Evolutionary conservation across 441 rosid species (phyloP).

Genomic region (Brassica hybrid): DNA sequence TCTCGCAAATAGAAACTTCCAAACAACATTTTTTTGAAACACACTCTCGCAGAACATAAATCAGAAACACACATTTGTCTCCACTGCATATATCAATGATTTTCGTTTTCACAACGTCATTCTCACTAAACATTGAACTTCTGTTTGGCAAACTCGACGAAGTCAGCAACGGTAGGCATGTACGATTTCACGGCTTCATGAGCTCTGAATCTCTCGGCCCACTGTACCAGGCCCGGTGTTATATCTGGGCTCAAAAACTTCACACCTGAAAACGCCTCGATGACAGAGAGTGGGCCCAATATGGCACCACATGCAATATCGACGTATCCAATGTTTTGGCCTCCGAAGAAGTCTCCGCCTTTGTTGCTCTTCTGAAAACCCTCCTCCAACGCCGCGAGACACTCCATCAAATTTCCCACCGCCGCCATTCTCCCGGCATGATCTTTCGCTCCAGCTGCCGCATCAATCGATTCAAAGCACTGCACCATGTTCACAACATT

Average conservation of each 20-base stretch:
- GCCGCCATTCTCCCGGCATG: slow-evolving; percentile 49
- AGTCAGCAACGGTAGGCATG: slow-evolving; percentile 63
- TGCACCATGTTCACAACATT: slow-evolving; percentile 13
- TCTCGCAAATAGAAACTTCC: slow-evolving; percentile 8
- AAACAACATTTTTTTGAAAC: background rate
- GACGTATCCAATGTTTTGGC: slow-evolving; percentile 58
- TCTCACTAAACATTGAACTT: slow-evolving; percentile 28
- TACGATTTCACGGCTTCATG: slow-evolving; percentile 64
- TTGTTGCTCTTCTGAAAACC: slow-evolving; percentile 54
- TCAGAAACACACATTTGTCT: background rate
- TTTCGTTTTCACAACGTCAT: background rate
- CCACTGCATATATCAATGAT: background rate
- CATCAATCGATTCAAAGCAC: slow-evolving; percentile 46
- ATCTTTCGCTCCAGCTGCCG: slow-evolving; percentile 49
- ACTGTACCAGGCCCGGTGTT: slow-evolving; percentile 54
- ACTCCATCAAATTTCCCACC: slow-evolving; percentile 42
- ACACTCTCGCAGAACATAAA: slow-evolving; percentile 1
- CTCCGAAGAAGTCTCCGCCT: slow-evolving; percentile 71
- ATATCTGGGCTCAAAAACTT: slow-evolving; percentile 51
- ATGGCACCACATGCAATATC: slow-evolving; percentile 68
- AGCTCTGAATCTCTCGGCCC: slow-evolving; percentile 63
- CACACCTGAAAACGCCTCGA: slow-evolving; percentile 43
- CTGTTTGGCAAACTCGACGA: slow-evolving; percentile 49
- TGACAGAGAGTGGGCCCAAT: slow-evolving; percentile 58
- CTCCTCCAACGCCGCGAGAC: slow-evolving; percentile 54